phyloP scores from a whole-genome alignment of 2,329 filamentous ascomycete genomes.

The Microcera coccophila region DNA sequence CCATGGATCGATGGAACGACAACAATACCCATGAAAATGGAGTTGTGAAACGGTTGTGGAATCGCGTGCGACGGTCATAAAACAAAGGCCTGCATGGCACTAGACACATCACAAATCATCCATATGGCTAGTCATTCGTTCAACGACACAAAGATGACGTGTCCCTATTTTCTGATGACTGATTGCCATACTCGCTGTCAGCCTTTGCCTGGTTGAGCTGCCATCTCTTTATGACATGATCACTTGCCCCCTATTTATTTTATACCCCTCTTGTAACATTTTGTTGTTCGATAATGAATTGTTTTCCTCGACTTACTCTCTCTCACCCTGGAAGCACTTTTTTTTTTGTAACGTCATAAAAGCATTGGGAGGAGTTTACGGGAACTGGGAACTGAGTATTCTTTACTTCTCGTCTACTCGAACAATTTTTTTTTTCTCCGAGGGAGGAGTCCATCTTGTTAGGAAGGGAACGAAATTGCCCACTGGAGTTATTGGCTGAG shows the following conservation, averaged over 20 bases:
- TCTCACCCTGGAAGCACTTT: background rate
- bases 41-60: constrained; percentile 62
- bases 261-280: constrained; percentile 6
- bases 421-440: too few relatives aligned
- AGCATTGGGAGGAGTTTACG: constrained; percentile 19
- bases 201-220: background rate
- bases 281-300: background rate
- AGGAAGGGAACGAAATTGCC: too few relatives aligned
- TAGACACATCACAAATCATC: background rate
- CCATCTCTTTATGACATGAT: constrained; percentile 1
- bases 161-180: too few relatives aligned
- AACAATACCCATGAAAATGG: constrained; percentile 40
- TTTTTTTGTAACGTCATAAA: constrained; percentile 1
- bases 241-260: constrained; percentile 2
- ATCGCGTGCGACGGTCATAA: constrained; percentile 50
- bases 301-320: background rate
- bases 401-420: too few relatives aligned
- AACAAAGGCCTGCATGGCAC: background rate
- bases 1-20: constrained; percentile 48
- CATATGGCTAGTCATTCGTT: background rate
- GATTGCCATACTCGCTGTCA: background rate
- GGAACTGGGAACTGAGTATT: too few relatives aligned
- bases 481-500: too few relatives aligned
- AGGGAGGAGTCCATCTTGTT: too few relatives aligned
- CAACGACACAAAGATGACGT: background rate